A percentile compares a stretch with the other conserved stretches of the same genome.
phyloP scores from a whole-genome alignment of 495 filamentous ascomycete genomes.

The Aspergillus incahuasiensis region DNA sequence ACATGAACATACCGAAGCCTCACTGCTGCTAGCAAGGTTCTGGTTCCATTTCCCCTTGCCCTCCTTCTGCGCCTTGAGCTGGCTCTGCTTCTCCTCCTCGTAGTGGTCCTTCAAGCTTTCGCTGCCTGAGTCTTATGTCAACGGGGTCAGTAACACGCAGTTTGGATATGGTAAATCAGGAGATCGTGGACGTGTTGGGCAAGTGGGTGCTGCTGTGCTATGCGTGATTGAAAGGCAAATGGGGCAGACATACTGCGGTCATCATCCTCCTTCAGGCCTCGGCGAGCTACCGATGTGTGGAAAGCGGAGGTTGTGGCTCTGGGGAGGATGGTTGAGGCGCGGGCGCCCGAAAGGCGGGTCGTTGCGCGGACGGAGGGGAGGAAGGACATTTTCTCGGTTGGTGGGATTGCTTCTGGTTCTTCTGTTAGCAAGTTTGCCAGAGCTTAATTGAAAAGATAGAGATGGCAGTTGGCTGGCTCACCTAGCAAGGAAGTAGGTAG shows the following conservation, averaged over 20 bases:
- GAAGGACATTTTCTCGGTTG: neutral
- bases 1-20: constrained; percentile 63
- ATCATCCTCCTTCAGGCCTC: constrained; percentile 30
- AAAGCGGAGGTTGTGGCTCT: constrained; percentile 11
- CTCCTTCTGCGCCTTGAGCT: constrained; percentile 61
- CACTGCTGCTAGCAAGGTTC: constrained; percentile 73
- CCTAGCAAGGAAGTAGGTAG: too few relatives aligned
- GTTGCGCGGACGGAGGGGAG: constrained; percentile 3
- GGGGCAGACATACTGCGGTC: constrained; percentile 23
- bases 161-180: neutral
- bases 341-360: neutral
- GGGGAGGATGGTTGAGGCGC: neutral
- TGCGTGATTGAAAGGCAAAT: neutral
- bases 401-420: neutral
- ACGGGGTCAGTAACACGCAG: neutral
- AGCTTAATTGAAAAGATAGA: too few relatives aligned
- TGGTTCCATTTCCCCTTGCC: constrained; percentile 79
- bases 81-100: constrained; percentile 70
- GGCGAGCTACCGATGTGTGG: constrained; percentile 26
- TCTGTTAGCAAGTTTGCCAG: neutral
- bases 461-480: too few relatives aligned
- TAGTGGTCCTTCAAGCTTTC: constrained; percentile 43
- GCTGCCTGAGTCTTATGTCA: constrained; percentile 25
- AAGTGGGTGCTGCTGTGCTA: neutral
- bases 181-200: neutral